These are phyloP conservation scores for Cercospora berteroae DNA, from an alignment of 2,329 filamentous ascomycete genomes.

Conservation along the genomic window DNA sequence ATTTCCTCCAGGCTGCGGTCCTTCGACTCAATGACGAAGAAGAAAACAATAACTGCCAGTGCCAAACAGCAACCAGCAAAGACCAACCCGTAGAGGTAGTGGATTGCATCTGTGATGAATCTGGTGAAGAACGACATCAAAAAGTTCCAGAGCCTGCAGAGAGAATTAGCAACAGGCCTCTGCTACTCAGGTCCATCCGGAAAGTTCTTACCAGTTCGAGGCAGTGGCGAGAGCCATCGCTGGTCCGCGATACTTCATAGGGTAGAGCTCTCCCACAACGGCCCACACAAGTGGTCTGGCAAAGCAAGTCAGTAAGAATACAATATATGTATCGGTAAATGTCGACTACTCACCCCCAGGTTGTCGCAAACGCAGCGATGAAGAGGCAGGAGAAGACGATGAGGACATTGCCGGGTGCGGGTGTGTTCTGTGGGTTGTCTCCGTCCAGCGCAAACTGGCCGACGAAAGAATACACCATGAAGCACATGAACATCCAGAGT, in stretches of 20 bases:
- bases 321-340: background rate
- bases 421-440: conserved; percentile 23
- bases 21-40: conserved; percentile 42
- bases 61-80: conserved; percentile 41
- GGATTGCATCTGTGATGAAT: conserved; percentile 41
- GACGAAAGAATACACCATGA: conserved; percentile 56
- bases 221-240: conserved; percentile 48
- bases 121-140: conserved; percentile 41
- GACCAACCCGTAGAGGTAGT: conserved; percentile 43
- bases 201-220: conserved; percentile 40
- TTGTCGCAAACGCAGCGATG: conserved; percentile 39
- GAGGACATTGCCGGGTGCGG: conserved; percentile 34
- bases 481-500: conserved; percentile 50
- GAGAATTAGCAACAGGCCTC: background rate
- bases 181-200: background rate
- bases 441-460: conserved; percentile 32
- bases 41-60: conserved; percentile 39
- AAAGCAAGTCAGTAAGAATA: background rate
- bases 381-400: conserved; percentile 41
- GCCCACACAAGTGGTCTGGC: conserved; percentile 34
- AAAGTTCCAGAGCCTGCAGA: conserved; percentile 28
- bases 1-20: conserved; percentile 43
- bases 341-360: conserved; percentile 30
- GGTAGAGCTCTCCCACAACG: conserved; percentile 39
- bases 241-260: conserved; percentile 42